These are phyloP conservation scores for Coemansia sp. DNA, from an alignment of 192 early-diverging fungal genomes.

Conservation along the genomic window DNA sequence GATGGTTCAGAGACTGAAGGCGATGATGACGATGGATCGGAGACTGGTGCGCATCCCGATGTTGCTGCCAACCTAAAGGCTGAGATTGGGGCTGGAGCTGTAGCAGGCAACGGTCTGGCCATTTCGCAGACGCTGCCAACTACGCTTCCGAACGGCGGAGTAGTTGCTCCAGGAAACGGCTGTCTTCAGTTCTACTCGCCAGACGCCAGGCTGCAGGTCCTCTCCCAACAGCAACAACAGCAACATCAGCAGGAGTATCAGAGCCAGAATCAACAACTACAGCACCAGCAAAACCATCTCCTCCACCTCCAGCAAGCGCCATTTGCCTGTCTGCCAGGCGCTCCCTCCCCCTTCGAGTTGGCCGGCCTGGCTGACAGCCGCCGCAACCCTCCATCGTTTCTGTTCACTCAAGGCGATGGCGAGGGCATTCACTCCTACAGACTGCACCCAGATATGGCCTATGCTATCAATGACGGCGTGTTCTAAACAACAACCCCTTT, in stretches of 20 bases:
- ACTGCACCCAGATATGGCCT: conserved; percentile 4
- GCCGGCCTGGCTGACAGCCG: background rate
- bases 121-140: background rate
- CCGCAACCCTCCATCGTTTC: background rate
- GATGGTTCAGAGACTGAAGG: conserved; percentile 8
- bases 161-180: background rate
- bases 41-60: background rate
- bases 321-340: background rate
- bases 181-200: background rate
- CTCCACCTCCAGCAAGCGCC: background rate
- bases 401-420: background rate
- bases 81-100: background rate
- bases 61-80: too few species aligned
- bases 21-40: conserved; percentile 17
- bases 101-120: background rate
- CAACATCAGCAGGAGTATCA: too few species aligned
- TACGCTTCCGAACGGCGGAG: background rate
- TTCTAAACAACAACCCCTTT: conserved; percentile 6
- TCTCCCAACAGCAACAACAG: background rate
- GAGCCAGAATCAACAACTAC: too few species aligned
- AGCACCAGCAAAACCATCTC: too few species aligned
- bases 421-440: background rate
- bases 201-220: background rate
- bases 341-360: conserved; percentile 1
- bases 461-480: conserved; percentile 14